Evolutionary conservation across 2,329 filamentous ascomycete genomes (phyloP).

Genomic region (Coniochaeta sp.): DNA sequence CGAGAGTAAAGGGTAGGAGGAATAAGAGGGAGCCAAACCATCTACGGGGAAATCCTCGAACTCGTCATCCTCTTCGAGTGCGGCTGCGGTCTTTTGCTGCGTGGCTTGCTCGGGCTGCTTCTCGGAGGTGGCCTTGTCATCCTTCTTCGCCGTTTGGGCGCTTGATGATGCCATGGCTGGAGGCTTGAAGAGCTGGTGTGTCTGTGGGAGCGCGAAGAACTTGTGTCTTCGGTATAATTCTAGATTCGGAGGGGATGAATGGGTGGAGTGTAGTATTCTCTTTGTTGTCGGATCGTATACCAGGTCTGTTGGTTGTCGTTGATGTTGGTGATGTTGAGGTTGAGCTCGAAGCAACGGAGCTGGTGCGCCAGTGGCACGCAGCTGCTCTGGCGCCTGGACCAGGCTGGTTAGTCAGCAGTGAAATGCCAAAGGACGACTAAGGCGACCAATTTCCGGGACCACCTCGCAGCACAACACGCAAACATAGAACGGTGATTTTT

Average conservation of each 20-base stretch:
- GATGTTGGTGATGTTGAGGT: not conserved
- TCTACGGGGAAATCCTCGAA: slow-evolving; percentile 98
- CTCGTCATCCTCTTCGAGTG: slow-evolving; percentile 94
- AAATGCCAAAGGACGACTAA: too few relatives aligned
- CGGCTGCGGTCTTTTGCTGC: slow-evolving; percentile 56
- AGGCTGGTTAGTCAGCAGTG: not conserved
- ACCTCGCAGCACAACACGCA: too few relatives aligned
- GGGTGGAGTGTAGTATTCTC: not conserved
- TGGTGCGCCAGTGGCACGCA: not conserved
- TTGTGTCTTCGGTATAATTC: not conserved
- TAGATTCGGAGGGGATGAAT: not conserved
- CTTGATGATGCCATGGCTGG: slow-evolving; percentile 4
- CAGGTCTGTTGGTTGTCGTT: not conserved
- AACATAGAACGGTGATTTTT: too few relatives aligned
- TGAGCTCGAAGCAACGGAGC: not conserved
- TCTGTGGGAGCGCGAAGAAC: not conserved
- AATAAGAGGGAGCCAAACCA: slow-evolving; percentile 44
- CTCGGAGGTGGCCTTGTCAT: slow-evolving; percentile 31
- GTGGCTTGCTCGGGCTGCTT: slow-evolving; percentile 40
- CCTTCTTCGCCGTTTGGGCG: slow-evolving; percentile 18
- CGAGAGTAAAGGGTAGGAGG: too few relatives aligned
- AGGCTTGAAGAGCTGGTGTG: not conserved
- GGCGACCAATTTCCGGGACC: too few relatives aligned
- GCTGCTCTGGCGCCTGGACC: not conserved
- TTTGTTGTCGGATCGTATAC: not conserved